Evolutionary conservation across 306 rosid genomes (phyloP).

Genomic region (Glycyrrhiza uralensis): DNA sequence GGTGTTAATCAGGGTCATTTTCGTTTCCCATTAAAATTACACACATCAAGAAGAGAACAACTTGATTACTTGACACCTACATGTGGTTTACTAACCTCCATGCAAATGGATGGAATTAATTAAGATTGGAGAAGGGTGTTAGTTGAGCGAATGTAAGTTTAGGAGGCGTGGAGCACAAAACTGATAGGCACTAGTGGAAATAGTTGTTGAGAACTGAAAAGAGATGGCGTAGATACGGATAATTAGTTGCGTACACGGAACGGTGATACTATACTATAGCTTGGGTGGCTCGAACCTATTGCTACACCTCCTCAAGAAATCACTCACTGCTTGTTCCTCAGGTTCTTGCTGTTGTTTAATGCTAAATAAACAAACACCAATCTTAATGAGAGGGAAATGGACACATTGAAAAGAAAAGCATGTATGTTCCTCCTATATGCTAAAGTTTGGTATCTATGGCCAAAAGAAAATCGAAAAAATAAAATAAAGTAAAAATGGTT

Average conservation of each 20-base stretch:
- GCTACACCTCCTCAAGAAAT: too few species aligned
- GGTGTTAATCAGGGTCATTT: neutral
- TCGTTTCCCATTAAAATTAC: neutral
- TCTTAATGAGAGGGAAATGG: neutral
- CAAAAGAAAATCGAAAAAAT: neutral
- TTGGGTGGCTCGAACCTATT: neutral
- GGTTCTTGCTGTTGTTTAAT: too few species aligned
- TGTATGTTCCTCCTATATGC: neutral
- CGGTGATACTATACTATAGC: neutral
- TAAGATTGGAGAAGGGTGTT: neutral
- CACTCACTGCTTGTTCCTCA: too few species aligned
- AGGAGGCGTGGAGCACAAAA: neutral
- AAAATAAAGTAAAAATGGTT: neutral
- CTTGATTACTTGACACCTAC: neutral
- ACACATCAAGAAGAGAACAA: neutral
- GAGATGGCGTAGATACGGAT: neutral
- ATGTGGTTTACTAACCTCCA: conserved; percentile 16
- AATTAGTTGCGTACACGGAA: conserved; percentile 17
- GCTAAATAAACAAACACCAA: too few species aligned
- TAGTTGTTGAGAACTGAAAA: neutral
- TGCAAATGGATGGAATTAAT: conserved; percentile 1
- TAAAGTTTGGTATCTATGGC: conserved; percentile 4
- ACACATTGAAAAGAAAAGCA: conserved; percentile 1
- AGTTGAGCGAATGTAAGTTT: neutral
- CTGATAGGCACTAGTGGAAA: neutral